Evolutionary conservation across 371 early-diverging fungal genomes (phyloP).

Genomic region (Mortierella sp.): DNA sequence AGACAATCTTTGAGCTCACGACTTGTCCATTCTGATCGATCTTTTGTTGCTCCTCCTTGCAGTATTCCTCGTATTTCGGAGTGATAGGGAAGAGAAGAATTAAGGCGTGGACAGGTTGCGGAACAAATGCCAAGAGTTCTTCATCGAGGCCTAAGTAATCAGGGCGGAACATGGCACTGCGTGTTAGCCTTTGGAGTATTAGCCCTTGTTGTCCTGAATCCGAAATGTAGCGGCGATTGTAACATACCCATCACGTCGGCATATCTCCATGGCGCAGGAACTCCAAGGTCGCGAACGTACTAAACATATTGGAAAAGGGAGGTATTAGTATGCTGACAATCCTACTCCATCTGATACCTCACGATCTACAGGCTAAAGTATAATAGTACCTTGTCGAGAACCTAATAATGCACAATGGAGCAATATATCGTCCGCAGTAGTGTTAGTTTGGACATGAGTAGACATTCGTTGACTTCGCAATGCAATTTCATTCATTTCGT

Average conservation of each 20-base stretch:
- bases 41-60: constrained; percentile 66
- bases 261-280: constrained; percentile 64
- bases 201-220: neutral
- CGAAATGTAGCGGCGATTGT: neutral
- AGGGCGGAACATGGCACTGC: neutral
- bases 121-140: constrained; percentile 83
- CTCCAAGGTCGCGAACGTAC: constrained; percentile 72
- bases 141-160: constrained; percentile 77
- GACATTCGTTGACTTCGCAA: neutral
- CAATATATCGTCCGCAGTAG: constrained; percentile 6
- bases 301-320: constrained; percentile 19
- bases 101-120: constrained; percentile 85
- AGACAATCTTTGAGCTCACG: constrained; percentile 75
- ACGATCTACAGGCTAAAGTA: neutral
- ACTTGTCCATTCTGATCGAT: constrained; percentile 65
- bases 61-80: constrained; percentile 69
- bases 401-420: constrained; percentile 51
- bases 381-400: constrained; percentile 72
- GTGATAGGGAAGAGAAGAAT: constrained; percentile 82
- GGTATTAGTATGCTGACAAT: neutral
- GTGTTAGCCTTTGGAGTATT: too few species aligned
- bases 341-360: neutral
- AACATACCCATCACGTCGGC: constrained; percentile 72
- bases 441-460: neutral
- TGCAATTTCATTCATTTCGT: neutral